phyloP scores from a whole-genome alignment of 1,284 basidiomycete species.

The Ustilago crameri region DNA sequence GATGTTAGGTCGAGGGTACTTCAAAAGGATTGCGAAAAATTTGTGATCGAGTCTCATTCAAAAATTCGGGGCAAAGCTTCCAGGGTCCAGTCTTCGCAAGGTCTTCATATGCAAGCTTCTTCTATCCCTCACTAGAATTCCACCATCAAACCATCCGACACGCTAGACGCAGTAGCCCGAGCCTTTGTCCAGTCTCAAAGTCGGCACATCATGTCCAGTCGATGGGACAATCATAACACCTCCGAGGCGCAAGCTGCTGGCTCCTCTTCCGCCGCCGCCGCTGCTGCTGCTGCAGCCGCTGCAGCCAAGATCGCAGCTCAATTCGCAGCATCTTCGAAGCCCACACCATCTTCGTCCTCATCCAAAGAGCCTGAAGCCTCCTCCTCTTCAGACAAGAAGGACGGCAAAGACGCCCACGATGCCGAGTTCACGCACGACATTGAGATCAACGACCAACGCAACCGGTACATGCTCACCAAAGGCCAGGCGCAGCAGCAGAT shows the following conservation, averaged over 20 bases:
- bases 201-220: slow-evolving; percentile 22
- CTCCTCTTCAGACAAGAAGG: slow-evolving; percentile 14
- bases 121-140: neutral
- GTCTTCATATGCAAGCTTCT: neutral
- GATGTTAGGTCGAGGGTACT: slow-evolving; percentile 65
- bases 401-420: slow-evolving; percentile 76
- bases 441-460: slow-evolving; percentile 96
- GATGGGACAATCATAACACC: slow-evolving; percentile 27
- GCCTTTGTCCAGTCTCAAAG: neutral
- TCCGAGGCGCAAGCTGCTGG: slow-evolving; percentile 28
- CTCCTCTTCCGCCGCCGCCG: slow-evolving; percentile 23
- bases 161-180: neutral
- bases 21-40: neutral
- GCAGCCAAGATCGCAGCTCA: slow-evolving; percentile 64
- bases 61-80: slow-evolving; percentile 2
- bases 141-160: neutral
- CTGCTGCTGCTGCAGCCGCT: slow-evolving; percentile 49
- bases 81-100: slow-evolving; percentile 9
- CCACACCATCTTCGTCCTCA: slow-evolving; percentile 5
- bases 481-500: slow-evolving; percentile 91
- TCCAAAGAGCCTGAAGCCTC: slow-evolving; percentile 70
- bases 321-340: slow-evolving; percentile 42
- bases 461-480: slow-evolving; percentile 94
- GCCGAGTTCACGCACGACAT: slow-evolving; percentile 89
- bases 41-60: neutral